Percentiles rank a stretch among this genome's conserved stretches.
Conservation (phyloP, 352 stramenopile species). For the Lagenidium sp. region DNA sequence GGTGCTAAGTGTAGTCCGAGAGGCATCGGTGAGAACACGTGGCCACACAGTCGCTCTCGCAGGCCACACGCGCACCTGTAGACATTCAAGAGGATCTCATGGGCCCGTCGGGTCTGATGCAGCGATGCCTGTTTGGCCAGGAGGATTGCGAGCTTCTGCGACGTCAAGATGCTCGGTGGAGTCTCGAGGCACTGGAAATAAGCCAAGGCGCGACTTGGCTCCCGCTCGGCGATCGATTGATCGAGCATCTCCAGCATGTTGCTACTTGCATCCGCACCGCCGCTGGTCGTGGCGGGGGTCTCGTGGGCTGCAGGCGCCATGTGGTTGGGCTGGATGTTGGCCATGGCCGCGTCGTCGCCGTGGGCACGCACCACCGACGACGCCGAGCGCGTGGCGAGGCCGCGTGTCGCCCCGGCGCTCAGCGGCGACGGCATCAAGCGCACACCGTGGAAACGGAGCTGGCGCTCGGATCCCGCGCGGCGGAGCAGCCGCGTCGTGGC, state of each 20-base stretch:
- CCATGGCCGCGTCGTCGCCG: background rate
- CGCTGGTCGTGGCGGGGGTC: background rate
- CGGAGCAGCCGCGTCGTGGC: too few species aligned
- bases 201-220: slow-evolving; percentile 27
- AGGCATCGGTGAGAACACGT: too few species aligned
- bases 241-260: slow-evolving; percentile 18
- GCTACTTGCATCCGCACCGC: background rate
- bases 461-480: background rate
- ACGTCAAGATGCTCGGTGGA: slow-evolving; percentile 17
- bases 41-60: too few species aligned
- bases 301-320: background rate
- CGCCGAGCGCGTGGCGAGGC: slow-evolving; percentile 1
- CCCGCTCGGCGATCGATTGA: slow-evolving; percentile 17
- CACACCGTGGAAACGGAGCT: too few species aligned
- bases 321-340: background rate
- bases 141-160: slow-evolving; percentile 55
- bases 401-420: background rate
- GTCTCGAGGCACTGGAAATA: slow-evolving; percentile 37
- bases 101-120: slow-evolving; percentile 16
- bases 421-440: too few species aligned
- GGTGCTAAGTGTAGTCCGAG: too few species aligned
- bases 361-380: slow-evolving; percentile 5
- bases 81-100: slow-evolving; percentile 29
- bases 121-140: slow-evolving; percentile 35
- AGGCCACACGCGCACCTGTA: slow-evolving; percentile 16